Base-by-base conservation (phyloP, 345 rosid genomes). In the Adansonia digitata region DNA sequence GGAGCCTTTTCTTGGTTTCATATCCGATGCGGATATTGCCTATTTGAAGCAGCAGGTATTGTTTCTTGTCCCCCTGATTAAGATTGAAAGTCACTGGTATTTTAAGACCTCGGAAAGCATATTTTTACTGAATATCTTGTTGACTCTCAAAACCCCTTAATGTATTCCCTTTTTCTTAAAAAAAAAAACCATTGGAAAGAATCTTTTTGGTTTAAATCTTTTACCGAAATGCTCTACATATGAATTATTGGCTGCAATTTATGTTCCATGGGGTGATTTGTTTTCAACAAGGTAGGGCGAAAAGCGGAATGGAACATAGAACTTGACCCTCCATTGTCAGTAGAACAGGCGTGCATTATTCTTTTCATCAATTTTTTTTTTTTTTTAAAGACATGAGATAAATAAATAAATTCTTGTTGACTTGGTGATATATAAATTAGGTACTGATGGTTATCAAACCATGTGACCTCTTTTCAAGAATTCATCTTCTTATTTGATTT, bases 41-140 rank as follows among this genome's bases (percentile, higher is more conserved):
- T 84, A 82, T 81, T 74, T 94, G 81, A 89, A 90, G 80, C 88
- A 88, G 77, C 93, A 86, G 98, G 99, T 87, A 77, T 77, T 35
- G 46, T 72, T 48, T 24, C 35, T 81, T 45, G 20, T 63, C 56
- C 73, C 43, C 40, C 34, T 0, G 1, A 48, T 8, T 69, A 48
- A 26, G 57, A 69, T 69, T 69, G 72, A 46, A 59, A 24, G 51
- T 76, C 64, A 29, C 35, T 49, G 24, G 65, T 37, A 4, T n/a
- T 63, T 12, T 63, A 65, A 43, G 64, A 31, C 24, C 8, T 18
- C 37, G 39, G 26, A 40, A 13, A 20, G 15, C 56, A 17, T 59
- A 40, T 24, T 57, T 72, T 72, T 72, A 15, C 31, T 71, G 10
- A 56, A 65, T 40, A 12, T 49, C 5, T 31, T 20, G 8, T 7